These are phyloP conservation scores for Podila epigama DNA, from an alignment of 192 early-diverging fungal genomes.

Conservation along the genomic window DNA sequence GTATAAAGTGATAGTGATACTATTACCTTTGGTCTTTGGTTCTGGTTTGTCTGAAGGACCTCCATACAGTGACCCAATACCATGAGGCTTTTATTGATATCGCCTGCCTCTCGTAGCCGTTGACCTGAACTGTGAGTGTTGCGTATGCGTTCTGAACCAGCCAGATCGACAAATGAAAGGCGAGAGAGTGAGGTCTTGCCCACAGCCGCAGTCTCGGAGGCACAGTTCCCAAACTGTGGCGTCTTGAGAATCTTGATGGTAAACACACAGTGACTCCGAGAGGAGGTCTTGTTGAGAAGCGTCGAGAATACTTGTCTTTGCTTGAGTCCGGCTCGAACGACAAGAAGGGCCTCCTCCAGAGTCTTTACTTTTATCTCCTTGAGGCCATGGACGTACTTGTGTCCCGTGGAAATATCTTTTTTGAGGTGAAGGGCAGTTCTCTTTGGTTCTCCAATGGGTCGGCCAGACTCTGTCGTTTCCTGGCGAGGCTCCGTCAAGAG, in stretches of 20 bases:
- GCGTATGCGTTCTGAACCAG: slow-evolving; percentile 71
- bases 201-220: slow-evolving; percentile 47
- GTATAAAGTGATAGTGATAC: background rate
- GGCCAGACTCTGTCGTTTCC: background rate
- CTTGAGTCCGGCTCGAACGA: slow-evolving; percentile 64
- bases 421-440: slow-evolving; percentile 43
- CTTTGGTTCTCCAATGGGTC: slow-evolving; percentile 3
- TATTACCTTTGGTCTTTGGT: slow-evolving; percentile 42
- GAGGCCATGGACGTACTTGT: slow-evolving; percentile 69
- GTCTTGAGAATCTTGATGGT: slow-evolving; percentile 70
- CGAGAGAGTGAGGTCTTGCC: slow-evolving; percentile 53
- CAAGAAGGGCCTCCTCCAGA: slow-evolving; percentile 62
- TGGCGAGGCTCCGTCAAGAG: slow-evolving; percentile 64
- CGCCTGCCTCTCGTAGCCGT: slow-evolving; percentile 66
- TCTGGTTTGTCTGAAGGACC: slow-evolving; percentile 62
- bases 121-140: slow-evolving; percentile 62
- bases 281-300: slow-evolving; percentile 61
- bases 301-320: slow-evolving; percentile 67
- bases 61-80: slow-evolving; percentile 78
- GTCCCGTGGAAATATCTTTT: slow-evolving; percentile 46
- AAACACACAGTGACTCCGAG: slow-evolving; percentile 72
- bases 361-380: slow-evolving; percentile 65
- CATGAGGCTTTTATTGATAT: slow-evolving; percentile 76
- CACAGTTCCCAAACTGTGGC: slow-evolving; percentile 51
- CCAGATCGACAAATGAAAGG: slow-evolving; percentile 73